Evolutionary conservation across 2,329 filamentous ascomycete species (phyloP).

Genomic region (Hymenoscyphus salicellus): DNA sequence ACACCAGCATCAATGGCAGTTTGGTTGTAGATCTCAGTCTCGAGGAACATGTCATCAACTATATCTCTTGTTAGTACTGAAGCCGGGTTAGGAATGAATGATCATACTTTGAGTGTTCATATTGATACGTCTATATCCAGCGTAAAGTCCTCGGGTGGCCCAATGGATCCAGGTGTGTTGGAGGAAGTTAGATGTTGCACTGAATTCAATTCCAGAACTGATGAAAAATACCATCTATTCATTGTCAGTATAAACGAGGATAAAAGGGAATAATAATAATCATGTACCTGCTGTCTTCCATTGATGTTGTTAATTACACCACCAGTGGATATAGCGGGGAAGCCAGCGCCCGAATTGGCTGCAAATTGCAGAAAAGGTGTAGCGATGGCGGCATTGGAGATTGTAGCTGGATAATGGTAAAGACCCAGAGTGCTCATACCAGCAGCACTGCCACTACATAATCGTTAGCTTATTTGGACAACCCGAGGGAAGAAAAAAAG

Average conservation of each 20-base stretch:
- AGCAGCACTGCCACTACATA: slow-evolving; percentile 29
- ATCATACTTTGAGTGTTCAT: slow-evolving; percentile 20
- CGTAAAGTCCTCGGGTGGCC: slow-evolving; percentile 22
- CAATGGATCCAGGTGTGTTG: slow-evolving; percentile 24
- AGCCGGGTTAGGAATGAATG: not conserved
- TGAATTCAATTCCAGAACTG: slow-evolving; percentile 44
- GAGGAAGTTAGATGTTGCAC: slow-evolving; percentile 29
- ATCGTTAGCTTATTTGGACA: not conserved
- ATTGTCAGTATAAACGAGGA: not conserved
- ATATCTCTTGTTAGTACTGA: not conserved
- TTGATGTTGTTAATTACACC: slow-evolving; percentile 58
- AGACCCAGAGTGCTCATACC: slow-evolving; percentile 50
- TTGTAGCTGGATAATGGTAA: slow-evolving; percentile 56
- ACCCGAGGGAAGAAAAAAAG: slow-evolving; percentile 19
- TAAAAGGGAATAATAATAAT: not conserved
- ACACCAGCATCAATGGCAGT: slow-evolving; percentile 8
- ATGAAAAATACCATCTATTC: slow-evolving; percentile 55
- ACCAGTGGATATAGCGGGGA: slow-evolving; percentile 42
- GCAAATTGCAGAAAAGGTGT: slow-evolving; percentile 52
- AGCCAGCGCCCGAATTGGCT: slow-evolving; percentile 40
- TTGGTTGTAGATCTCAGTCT: slow-evolving; percentile 44
- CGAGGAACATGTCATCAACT: slow-evolving; percentile 59
- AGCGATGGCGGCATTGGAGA: slow-evolving; percentile 52
- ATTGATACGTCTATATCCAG: slow-evolving; percentile 20
- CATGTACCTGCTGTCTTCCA: slow-evolving; percentile 48